Base-by-base conservation (phyloP, 2,329 filamentous ascomycete genomes). In the Hypoxylon sp. region DNA sequence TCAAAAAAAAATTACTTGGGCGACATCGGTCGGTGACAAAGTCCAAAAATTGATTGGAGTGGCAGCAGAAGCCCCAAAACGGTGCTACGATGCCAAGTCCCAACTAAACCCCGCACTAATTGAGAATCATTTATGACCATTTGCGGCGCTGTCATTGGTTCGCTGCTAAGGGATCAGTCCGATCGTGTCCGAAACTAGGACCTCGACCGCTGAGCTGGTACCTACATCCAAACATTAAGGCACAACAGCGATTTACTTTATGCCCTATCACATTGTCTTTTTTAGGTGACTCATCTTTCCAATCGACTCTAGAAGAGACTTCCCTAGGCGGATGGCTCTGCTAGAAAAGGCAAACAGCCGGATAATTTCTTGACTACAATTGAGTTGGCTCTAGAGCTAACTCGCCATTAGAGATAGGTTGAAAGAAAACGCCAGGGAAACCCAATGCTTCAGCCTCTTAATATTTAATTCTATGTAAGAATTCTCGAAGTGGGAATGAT, bases 21-120 rank as follows among this genome's bases (percentile, higher is more conserved):
- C 69, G 69, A 72, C 57, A 72, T 72, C 69, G 69, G 66, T 50
- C 31, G 22, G 58, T 69, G 63, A 67, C 62, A 69, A 66, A 61
- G 42, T 57, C 63, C 30, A 22, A 53, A 48, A 58, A 55, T 40
- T 66, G 61, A 72, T 72, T 72, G 69, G 69, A 62, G 60, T 56
- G 62, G 44, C 31, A 17, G n/a, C n/a, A 8, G 11, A 40, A 33
- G 35, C 6, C 6, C 5, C 8, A 42, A 44, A 44, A 33, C 10
- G 7, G 20, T 57, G 17, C 44, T 20, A 6, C 14, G 31, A 57
- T 51, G 50, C 33, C 20, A 51, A 59, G 51, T 13, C 57, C 62
- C 62, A 37, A 37, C 62, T 59, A 64, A 27, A 59, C 69, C 66
- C 66, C 66, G 66, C 66, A 56, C 60, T 69, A 64, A 62, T 64